Evolutionary conservation across 441 rosid genomes (phyloP), one percentile per base, ranked within the genome.

Genomic region (Pelargonium australe): DNA sequence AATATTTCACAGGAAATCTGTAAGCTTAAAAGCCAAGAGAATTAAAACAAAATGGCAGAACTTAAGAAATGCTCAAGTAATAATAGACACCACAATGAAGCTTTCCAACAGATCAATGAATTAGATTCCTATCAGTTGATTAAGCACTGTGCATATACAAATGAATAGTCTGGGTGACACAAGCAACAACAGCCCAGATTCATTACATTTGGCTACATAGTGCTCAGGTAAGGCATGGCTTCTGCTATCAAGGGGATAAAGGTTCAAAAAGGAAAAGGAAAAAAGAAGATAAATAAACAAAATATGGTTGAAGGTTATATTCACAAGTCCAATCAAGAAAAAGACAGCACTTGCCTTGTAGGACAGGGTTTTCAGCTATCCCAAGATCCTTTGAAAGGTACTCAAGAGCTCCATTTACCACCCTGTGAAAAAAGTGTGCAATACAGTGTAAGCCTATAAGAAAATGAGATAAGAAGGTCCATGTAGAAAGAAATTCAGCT

Each of bases 321-420:
- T 62, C 0, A 14, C 12, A 9, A 25, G 20, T 34, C 25, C 64
- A 61, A 17, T n/a, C 41, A 69, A 72, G 40, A 14, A 66, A 70
- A 45, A 53, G 63, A 69, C 49, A 14, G 71, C 11, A 73, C 89
- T 77, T 83, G 84, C 99, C 99, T 89, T 95, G 97, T 70, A 92
- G 55, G 28, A 84, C 98, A 43, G 95, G 72, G 72, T 95, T 95
- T 64, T 95, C 91, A 17, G 84, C 87, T 71, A 95, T 87, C 31
- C 93, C 97, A 77, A 95, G 98, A 85, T 95, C 98, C 87, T 85
- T 87, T 63, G 97, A 85, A 67, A 95, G 93, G 78, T 90, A 95
- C 66, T 95, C 97, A 61, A 95, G 95, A 65, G 99, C 92, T 40
- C 99, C 96, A 76, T 95, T 95, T 64, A 95, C 97, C 57, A 95